Evolutionary conservation across 495 filamentous ascomycete genomes (phyloP), one percentile per base, ranked within the genome.

Genomic region (Penicillium soppii): DNA sequence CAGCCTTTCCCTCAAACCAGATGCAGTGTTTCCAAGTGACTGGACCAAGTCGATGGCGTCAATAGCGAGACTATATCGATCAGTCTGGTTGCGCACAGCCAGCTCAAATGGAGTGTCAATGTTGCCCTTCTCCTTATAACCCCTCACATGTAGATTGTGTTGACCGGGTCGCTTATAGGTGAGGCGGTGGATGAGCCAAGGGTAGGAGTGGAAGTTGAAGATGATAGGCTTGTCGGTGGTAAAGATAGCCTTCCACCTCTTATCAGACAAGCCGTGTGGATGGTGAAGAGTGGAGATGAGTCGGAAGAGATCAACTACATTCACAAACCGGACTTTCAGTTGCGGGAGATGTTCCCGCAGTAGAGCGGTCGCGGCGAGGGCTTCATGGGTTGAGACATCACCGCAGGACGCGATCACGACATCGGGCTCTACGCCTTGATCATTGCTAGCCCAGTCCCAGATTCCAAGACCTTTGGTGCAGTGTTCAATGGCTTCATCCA

Each of bases 151-250:
- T 43, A 88, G 60, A 63, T 86, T 83, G 15, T 71, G 51, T 45
- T 76, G 76, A 12, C 83, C 84, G 0, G 79, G 79, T 0, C 84
- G 82, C 71, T 85, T 85, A 70, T 88, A 88, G 1, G 83, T 83
- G 48, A 90, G 64, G 21, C 86, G 76, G 69, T 89, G 84, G 32
- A 90, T 79, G 56, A 89, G 75, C 84, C 83, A 90, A 2, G 86
- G 86, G 67, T 90, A 88, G 15, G 78, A 83, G 70, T 90, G 86
- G 80, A 88, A 89, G 73, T 88, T 88, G 79, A 90, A 89, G 56
- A 89, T 79, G 64, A 87, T 75, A 27, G 86, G 85, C 50, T 75
- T 82, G 73, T 87, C 70, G 17, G 70, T 67, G 1, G 86, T 90
- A 72, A 89, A 89, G 43, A 87, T 54, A 5, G 83, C 69, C n/a